Conservation (phyloP, 2,329 filamentous ascomycete genomes). For the Esteya vermicola region DNA sequence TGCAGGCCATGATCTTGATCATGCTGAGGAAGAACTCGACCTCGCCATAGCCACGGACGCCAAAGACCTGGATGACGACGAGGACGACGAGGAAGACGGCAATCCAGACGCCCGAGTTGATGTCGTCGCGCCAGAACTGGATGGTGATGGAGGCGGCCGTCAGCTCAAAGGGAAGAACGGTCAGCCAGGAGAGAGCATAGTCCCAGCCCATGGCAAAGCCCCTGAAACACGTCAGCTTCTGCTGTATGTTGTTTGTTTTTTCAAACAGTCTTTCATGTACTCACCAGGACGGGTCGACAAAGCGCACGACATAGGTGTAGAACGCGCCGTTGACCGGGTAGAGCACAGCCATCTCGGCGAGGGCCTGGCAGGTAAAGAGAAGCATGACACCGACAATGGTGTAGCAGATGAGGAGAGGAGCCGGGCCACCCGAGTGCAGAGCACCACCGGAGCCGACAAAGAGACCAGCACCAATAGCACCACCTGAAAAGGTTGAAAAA, state of each 20-base stretch:
- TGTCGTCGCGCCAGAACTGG: constrained; percentile 33
- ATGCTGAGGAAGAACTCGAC: constrained; percentile 44
- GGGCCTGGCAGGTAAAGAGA: constrained; percentile 41
- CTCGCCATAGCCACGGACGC: constrained; percentile 42
- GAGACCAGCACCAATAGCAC: constrained; percentile 40
- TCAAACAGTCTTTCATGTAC: too few relatives aligned
- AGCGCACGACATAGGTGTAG: constrained; percentile 45
- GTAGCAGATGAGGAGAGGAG: constrained; percentile 32
- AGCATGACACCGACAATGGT: constrained; percentile 43
- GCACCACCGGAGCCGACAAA: constrained; percentile 55
- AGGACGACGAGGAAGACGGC: constrained; percentile 38
- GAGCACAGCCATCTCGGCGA: constrained; percentile 44
- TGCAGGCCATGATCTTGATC: constrained; percentile 42
- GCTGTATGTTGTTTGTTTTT: too few relatives aligned
- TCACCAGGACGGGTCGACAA: constrained; percentile 44
- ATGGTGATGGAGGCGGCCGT: constrained; percentile 40
- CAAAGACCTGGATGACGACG: constrained; percentile 37
- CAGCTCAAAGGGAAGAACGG: constrained; percentile 37
- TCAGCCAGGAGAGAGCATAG: constrained; percentile 34
- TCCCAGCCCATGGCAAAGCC: constrained; percentile 41
- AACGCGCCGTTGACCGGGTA: constrained; percentile 50
- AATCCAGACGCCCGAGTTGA: constrained; percentile 41
- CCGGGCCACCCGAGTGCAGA: constrained; percentile 46
- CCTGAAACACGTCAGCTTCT: constrained; percentile 12
- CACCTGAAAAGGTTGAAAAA: constrained; percentile 16